phyloP scores from a whole-genome alignment of 768 basidiomycete species.

The Pleurotus sapidus region DNA sequence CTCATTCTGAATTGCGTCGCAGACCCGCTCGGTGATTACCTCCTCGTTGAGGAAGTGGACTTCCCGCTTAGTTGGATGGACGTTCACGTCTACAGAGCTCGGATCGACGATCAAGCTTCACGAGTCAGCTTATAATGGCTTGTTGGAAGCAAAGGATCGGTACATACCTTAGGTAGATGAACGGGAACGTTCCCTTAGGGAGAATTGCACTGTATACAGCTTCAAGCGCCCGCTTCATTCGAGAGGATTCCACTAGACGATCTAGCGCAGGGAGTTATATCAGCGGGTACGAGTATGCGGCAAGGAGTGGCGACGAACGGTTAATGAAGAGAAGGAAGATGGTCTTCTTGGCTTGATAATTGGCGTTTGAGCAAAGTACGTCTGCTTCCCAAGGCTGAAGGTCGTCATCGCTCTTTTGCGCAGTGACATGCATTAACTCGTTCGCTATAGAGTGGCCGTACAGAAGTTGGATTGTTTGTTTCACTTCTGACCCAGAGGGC shows the following conservation, averaged over 20 bases:
- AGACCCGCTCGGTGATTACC: slow-evolving; percentile 71
- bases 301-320: slow-evolving; percentile 62
- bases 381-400: slow-evolving; percentile 66
- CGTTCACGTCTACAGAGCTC: slow-evolving; percentile 90
- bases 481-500: slow-evolving; percentile 59
- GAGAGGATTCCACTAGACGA: slow-evolving; percentile 84
- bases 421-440: slow-evolving; percentile 56
- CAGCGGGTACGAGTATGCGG: neutral
- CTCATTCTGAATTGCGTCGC: slow-evolving; percentile 66
- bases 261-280: slow-evolving; percentile 42
- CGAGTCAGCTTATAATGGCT: neutral
- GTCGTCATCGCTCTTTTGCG: slow-evolving; percentile 29
- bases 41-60: slow-evolving; percentile 95
- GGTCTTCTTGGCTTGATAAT: slow-evolving; percentile 86
- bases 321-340: slow-evolving; percentile 93
- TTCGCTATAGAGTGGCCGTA: slow-evolving; percentile 82
- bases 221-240: slow-evolving; percentile 87
- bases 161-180: slow-evolving; percentile 88
- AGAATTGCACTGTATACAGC: slow-evolving; percentile 79
- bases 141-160: too few relatives aligned
- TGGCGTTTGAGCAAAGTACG: slow-evolving; percentile 79
- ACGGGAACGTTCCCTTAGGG: slow-evolving; percentile 87
- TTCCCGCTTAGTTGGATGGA: slow-evolving; percentile 96
- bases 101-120: slow-evolving; percentile 80
- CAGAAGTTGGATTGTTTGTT: slow-evolving; percentile 71